phyloP scores from a whole-genome alignment of 345 rosid genomes.

The Hibiscus trionum region DNA sequence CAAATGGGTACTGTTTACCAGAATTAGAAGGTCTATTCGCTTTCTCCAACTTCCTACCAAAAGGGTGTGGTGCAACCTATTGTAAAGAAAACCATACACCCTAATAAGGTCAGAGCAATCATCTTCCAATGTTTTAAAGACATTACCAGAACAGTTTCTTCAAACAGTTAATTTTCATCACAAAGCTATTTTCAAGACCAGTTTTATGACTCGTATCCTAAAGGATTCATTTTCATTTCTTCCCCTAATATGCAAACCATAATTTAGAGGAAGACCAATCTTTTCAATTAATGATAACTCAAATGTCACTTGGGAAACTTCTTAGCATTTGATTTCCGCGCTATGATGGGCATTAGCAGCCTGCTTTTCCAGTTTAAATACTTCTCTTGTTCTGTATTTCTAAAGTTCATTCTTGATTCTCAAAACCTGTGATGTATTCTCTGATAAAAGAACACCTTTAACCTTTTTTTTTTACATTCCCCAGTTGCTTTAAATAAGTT shows the following conservation, averaged over 20 bases:
- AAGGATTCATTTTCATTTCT: conserved; percentile 1
- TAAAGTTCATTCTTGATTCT: background rate
- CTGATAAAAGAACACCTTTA: background rate
- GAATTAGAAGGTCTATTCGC: background rate
- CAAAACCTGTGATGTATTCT: background rate
- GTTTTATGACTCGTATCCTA: background rate
- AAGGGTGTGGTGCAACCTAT: background rate
- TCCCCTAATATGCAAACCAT: background rate
- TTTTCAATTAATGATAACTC: background rate
- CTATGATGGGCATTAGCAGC: background rate
- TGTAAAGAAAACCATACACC: background rate
- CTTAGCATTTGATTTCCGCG: background rate
- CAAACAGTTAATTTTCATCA: background rate
- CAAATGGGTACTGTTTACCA: background rate
- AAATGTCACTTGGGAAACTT: background rate
- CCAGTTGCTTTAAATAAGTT: background rate
- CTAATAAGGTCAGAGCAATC: background rate
- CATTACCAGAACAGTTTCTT: background rate
- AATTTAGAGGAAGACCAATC: background rate
- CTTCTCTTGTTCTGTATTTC: background rate
- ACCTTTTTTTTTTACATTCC: background rate
- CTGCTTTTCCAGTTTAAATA: background rate
- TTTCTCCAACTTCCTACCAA: background rate
- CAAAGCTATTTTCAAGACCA: background rate
- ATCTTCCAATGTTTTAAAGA: background rate